Evolutionary conservation across 2,329 filamentous ascomycete species (phyloP), one percentile per base, ranked within the genome.

Genomic region (Zymoseptoria passerinii): DNA sequence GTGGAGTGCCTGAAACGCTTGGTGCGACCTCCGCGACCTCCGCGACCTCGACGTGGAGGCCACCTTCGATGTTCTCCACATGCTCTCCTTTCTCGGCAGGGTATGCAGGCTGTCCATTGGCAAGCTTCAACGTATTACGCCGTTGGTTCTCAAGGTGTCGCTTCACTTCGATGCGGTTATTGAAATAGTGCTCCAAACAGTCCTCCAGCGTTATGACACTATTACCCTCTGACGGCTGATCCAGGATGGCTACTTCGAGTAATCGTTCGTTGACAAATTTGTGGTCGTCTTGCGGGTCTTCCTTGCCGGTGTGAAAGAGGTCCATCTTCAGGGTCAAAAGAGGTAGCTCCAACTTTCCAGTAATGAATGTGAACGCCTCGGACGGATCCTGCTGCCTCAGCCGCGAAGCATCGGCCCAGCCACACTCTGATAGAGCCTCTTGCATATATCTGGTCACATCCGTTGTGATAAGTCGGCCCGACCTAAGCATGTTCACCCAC

Each of bases 331-430:
- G 75, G 0, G 92, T 92, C 27, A 97, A 81, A 1, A 97, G 79
- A 6, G 94, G 94, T 16, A 97, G 75, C 66, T 95, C 87, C 19
- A 99, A 80, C 20, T 87, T 90, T 65, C 91, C 92, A 0, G 92
- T 96, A 63, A 99, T 91, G 71, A 96, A 96, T 0, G 87, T 89
- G 71, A 97, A 97, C 0, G 92, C 92, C 74, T 99, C 94, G 0
- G 94, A 96, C 0, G 90, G 90, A 73, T 99, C 94, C 74, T 99
- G 94, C 70, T 97, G 94, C 66, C 86, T 82, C n/a, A 89, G 71
- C 58, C 82, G 75, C 20, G 82, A 81, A 52, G 92, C 92, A 58
- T 95, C 91, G 65, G 82, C 77, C 94, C 94, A 97, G 3, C 92
- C 94, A 71, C 92, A 96, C 55, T 86, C 87, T 18, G 87, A 86